Evolutionary conservation across 2,329 filamentous ascomycete species (phyloP).

Genomic region (Camillea tinctor): DNA sequence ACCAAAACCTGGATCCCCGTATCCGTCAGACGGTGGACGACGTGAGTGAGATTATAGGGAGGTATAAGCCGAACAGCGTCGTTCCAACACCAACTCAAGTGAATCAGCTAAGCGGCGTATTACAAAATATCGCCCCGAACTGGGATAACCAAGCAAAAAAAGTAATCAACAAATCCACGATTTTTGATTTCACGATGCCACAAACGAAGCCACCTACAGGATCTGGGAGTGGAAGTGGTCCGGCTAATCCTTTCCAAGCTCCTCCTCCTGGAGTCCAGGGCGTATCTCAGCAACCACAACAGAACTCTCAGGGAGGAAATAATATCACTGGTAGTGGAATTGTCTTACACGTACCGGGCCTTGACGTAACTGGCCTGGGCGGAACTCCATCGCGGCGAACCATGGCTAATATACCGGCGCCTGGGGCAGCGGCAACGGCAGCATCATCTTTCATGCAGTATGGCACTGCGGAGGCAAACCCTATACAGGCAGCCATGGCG

Average conservation of each 20-base stretch:
- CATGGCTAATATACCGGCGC: background rate
- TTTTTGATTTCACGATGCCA: background rate
- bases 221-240: background rate
- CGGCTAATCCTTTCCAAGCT: background rate
- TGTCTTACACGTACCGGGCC: background rate
- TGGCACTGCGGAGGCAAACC: background rate
- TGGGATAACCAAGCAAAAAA: background rate
- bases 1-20: slow-evolving; percentile 12
- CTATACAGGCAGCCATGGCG: background rate
- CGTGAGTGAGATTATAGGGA: background rate
- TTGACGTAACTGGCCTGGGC: background rate
- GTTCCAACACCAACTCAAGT: background rate
- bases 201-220: background rate
- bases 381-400: background rate
- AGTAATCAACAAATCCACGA: background rate
- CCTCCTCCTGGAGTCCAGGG: too few species aligned
- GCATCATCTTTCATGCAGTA: background rate
- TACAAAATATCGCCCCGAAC: background rate
- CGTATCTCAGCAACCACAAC: background rate
- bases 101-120: background rate
- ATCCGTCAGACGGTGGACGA: slow-evolving; percentile 24
- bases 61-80: background rate
- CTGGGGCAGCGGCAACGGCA: background rate
- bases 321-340: too few species aligned
- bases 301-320: background rate